Conservation (phyloP, 306 rosid genomes). For the Neltuma alba region DNA sequence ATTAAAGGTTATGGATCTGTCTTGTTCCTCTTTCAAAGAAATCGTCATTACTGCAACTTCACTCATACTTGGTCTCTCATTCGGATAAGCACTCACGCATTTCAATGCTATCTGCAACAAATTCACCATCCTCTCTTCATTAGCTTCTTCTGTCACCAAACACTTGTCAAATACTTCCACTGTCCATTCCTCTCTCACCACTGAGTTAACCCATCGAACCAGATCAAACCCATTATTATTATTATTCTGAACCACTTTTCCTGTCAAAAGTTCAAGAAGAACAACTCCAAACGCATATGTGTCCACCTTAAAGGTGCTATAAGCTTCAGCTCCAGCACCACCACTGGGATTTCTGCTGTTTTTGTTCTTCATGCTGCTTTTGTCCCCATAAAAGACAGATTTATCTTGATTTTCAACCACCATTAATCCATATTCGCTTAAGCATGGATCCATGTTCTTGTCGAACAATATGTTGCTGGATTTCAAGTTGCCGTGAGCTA, state of each 20-base stretch:
- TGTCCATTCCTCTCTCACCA: conserved; percentile 74
- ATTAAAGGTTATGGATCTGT: conserved; percentile 52
- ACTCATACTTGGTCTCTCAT: conserved; percentile 56
- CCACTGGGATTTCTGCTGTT: conserved; percentile 29
- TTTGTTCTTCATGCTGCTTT: conserved; percentile 29
- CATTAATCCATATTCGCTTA: conserved; percentile 76
- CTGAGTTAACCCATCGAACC: conserved; percentile 65
- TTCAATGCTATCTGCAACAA: conserved; percentile 54
- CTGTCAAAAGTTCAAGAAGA: conserved; percentile 71
- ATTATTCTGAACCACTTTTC: conserved; percentile 58
- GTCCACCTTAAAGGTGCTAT: conserved; percentile 55
- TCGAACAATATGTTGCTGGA: conserved; percentile 72
- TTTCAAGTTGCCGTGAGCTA: conserved; percentile 72
- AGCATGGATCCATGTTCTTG: conserved; percentile 60
- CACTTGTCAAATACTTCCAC: conserved; percentile 63
- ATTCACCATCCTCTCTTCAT: conserved; percentile 74
- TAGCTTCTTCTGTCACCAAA: conserved; percentile 53
- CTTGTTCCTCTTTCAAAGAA: conserved; percentile 58
- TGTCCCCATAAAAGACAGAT: conserved; percentile 11
- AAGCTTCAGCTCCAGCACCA: conserved; percentile 15
- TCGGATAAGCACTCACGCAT: conserved; percentile 54
- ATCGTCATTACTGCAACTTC: conserved; percentile 49
- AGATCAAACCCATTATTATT: conserved; percentile 57
- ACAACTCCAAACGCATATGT: conserved; percentile 67
- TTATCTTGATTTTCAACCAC: conserved; percentile 49